Conservation (phyloP, 148 eudicot species). For the Oxyria digyna region DNA sequence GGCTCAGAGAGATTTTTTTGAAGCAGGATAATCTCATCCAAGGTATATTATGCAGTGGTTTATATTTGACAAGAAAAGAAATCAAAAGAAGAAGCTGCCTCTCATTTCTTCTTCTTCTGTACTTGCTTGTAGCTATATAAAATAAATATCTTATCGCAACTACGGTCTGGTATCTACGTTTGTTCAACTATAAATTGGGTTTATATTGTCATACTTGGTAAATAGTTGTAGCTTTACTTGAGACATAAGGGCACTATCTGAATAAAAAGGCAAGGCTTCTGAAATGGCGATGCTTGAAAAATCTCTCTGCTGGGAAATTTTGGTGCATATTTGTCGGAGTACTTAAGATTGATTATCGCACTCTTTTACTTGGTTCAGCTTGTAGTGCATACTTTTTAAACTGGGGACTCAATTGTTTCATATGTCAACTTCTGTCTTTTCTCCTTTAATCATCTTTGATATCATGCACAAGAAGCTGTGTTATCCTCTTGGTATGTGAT, state of each 20-base stretch:
- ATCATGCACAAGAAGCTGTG: background rate
- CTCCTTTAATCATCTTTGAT: background rate
- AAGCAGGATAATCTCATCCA: conserved; percentile 99
- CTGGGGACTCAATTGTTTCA: background rate
- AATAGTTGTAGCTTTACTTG: background rate
- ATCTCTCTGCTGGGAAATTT: background rate
- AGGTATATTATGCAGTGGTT: conserved; percentile 27
- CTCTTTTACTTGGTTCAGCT: background rate
- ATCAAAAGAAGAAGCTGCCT: background rate
- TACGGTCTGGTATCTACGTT: background rate
- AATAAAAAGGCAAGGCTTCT: too few species aligned
- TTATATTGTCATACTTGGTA: too few species aligned
- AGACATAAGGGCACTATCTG: background rate
- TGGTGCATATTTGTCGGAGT: background rate
- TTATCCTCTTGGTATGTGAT: too few species aligned
- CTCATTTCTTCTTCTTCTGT: background rate
- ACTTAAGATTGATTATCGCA: background rate
- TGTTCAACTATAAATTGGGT: background rate
- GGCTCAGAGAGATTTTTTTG: conserved; percentile 92
- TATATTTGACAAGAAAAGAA: background rate
- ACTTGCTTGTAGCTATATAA: background rate
- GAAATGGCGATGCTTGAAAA: too few species aligned
- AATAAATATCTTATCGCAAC: background rate
- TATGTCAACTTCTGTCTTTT: background rate
- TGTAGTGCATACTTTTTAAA: background rate